Conservation (phyloP, 2,329 filamentous ascomycete species). For the Alternaria dauci region DNA sequence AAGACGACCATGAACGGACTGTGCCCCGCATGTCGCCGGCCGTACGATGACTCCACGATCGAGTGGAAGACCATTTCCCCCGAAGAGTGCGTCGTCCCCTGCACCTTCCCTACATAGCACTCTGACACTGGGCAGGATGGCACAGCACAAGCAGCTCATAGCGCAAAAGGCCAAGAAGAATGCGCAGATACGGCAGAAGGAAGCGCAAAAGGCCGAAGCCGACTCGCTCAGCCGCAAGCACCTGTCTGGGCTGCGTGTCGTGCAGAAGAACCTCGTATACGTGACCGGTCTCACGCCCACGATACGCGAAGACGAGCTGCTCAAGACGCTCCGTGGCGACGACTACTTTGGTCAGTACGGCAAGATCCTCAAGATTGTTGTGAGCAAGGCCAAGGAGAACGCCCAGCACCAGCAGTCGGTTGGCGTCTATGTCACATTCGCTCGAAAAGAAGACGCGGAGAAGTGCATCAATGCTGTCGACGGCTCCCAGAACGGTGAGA, state of each 20-base stretch:
- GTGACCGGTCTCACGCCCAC: constrained; percentile 93
- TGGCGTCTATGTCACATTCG: constrained; percentile 98
- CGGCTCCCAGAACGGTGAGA: constrained; percentile 88
- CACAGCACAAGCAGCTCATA: constrained; percentile 78
- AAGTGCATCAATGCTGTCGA: constrained; percentile 92
- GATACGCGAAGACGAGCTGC: constrained; percentile 88
- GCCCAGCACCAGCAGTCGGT: constrained; percentile 79
- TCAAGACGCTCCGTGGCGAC: constrained; percentile 86
- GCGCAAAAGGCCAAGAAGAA: constrained; percentile 90
- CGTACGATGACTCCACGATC: constrained; percentile 96
- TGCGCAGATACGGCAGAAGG: constrained; percentile 87
- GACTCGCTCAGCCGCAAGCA: constrained; percentile 97
- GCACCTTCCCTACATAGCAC: constrained; percentile 19
- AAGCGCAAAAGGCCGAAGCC: constrained; percentile 93
- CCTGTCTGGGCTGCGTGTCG: constrained; percentile 90
- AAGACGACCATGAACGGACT: constrained; percentile 97
- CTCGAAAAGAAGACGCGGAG: constrained; percentile 87
- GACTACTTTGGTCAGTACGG: constrained; percentile 99
- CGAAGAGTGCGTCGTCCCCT: constrained; percentile 80
- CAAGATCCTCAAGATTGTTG: constrained; percentile 98
- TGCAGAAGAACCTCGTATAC: constrained; percentile 98
- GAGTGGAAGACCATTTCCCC: constrained; percentile 94
- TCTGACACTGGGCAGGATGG: constrained; percentile 63
- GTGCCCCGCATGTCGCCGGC: constrained; percentile 94
- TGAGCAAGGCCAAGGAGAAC: constrained; percentile 90